A percentile compares a stretch with the other conserved stretches of the same genome.
These are phyloP conservation scores for Fusarium veterinarium DNA, from an alignment of 2,329 filamentous ascomycete species.

Conservation along the genomic window DNA sequence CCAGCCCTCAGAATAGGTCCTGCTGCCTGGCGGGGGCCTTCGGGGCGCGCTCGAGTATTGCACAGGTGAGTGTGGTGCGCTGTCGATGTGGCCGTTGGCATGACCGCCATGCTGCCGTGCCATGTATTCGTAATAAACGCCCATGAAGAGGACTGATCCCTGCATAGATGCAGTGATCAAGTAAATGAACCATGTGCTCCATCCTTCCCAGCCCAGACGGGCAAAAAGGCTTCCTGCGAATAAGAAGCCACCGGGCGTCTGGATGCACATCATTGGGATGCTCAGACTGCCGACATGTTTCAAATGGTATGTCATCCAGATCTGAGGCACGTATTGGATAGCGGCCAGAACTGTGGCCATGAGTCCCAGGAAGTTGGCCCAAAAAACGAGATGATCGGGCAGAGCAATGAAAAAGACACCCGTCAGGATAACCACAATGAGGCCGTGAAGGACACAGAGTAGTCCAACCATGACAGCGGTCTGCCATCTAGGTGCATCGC, in stretches of 20 bases:
- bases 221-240: conserved; percentile 87
- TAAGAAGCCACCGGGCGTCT: conserved; percentile 91
- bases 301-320: conserved; percentile 87
- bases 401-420: conserved; percentile 73
- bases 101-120: conserved; percentile 50
- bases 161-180: conserved; percentile 88
- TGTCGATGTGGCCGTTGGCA: conserved; percentile 38
- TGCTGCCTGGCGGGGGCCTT: conserved; percentile 52
- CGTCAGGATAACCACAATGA: conserved; percentile 76
- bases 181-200: conserved; percentile 96
- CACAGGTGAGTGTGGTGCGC: conserved; percentile 45
- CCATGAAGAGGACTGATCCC: conserved; percentile 82
- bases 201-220: conserved; percentile 82
- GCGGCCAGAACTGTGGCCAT: conserved; percentile 81
- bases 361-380: conserved; percentile 88
- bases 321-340: conserved; percentile 95
- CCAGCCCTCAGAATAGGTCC: conserved; percentile 62
- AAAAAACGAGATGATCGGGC: conserved; percentile 74
- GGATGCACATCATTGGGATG: conserved; percentile 98
- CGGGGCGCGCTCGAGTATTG: conserved; percentile 44
- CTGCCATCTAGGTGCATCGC: conserved; percentile 74
- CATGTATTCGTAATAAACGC: conserved; percentile 77
- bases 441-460: conserved; percentile 78
- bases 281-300: conserved; percentile 91
- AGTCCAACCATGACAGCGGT: conserved; percentile 81